Evolutionary conservation across 768 basidiomycete genomes (phyloP).

Genomic region (Hysterangium stoloniferum): DNA sequence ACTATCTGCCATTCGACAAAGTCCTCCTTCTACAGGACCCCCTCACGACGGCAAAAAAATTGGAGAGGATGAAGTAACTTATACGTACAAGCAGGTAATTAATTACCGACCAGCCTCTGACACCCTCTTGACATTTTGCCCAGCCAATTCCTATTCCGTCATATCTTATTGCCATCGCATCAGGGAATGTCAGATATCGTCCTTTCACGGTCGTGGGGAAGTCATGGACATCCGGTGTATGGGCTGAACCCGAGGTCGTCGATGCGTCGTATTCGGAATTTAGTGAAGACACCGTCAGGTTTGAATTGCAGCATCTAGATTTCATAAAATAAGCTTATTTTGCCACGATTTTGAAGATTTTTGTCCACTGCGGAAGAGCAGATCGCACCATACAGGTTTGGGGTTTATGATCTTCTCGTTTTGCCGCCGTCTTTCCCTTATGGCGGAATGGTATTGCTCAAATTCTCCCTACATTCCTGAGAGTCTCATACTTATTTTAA

Average conservation of each 20-base stretch:
- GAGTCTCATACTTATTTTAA: conserved; percentile 3
- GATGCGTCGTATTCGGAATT: conserved; percentile 83
- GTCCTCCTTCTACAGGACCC: conserved; percentile 63
- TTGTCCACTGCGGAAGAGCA: conserved; percentile 69
- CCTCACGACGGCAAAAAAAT: conserved; percentile 66
- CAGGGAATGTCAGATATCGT: conserved; percentile 72
- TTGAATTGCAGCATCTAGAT: background rate
- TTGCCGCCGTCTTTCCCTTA: conserved; percentile 91
- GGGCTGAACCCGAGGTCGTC: conserved; percentile 84
- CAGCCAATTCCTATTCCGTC: conserved; percentile 82
- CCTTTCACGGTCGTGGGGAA: conserved; percentile 55
- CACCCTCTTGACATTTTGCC: conserved; percentile 8
- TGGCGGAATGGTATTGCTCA: conserved; percentile 82
- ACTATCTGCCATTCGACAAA: conserved; percentile 74
- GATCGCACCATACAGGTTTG: conserved; percentile 70
- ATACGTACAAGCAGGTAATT: conserved; percentile 69
- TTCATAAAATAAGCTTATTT: background rate
- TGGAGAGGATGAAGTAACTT: conserved; percentile 66
- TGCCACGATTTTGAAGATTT: conserved; percentile 40
- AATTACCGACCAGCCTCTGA: background rate
- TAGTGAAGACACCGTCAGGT: conserved; percentile 76
- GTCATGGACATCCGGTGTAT: conserved; percentile 77
- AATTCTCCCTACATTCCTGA: conserved; percentile 7
- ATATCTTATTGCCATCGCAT: conserved; percentile 89
- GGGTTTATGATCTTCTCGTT: conserved; percentile 84